A percentile compares a stretch with the other conserved stretches of the same genome.
Conservation (phyloP, 2,329 filamentous ascomycete species). For the Pseudogymnoascus sp. region DNA sequence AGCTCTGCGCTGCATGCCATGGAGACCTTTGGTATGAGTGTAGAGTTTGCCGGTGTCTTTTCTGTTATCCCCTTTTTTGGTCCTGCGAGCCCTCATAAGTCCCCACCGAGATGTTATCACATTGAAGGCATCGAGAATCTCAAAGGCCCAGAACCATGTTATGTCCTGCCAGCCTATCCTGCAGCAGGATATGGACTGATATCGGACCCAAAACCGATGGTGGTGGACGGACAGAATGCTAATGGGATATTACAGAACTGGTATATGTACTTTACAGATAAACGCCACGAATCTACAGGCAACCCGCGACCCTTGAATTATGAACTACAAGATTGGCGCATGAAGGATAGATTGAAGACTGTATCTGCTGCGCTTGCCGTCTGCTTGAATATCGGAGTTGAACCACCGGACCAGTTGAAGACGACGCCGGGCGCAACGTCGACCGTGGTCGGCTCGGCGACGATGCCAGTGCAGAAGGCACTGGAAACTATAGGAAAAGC, state of each 20-base stretch:
- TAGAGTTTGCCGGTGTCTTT: background rate
- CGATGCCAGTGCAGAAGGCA: conserved; percentile 72
- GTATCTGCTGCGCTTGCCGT: conserved; percentile 91
- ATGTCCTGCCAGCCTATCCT: background rate
- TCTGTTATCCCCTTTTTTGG: background rate
- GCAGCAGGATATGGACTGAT: background rate
- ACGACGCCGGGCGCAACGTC: conserved; percentile 88
- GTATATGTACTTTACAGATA: conserved; percentile 99
- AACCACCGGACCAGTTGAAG: conserved; percentile 94
- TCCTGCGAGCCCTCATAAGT: background rate
- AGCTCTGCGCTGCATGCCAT: conserved; percentile 2
- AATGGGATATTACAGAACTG: conserved; percentile 61
- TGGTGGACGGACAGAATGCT: conserved; percentile 11
- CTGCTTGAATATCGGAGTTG: conserved; percentile 94
- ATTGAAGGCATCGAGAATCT: background rate
- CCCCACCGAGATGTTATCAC: background rate
- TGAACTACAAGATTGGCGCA: conserved; percentile 86
- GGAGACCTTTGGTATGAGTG: background rate
- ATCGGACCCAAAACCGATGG: background rate
- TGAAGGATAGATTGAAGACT: conserved; percentile 93
- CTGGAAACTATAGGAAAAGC: conserved; percentile 94
- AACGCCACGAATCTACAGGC: conserved; percentile 90
- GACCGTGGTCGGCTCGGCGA: conserved; percentile 88
- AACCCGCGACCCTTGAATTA: conserved; percentile 65
- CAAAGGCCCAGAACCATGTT: background rate